Evolutionary conservation across 306 rosid genomes (phyloP), one percentile per base, ranked within the genome.

Genomic region (Comarum palustre): DNA sequence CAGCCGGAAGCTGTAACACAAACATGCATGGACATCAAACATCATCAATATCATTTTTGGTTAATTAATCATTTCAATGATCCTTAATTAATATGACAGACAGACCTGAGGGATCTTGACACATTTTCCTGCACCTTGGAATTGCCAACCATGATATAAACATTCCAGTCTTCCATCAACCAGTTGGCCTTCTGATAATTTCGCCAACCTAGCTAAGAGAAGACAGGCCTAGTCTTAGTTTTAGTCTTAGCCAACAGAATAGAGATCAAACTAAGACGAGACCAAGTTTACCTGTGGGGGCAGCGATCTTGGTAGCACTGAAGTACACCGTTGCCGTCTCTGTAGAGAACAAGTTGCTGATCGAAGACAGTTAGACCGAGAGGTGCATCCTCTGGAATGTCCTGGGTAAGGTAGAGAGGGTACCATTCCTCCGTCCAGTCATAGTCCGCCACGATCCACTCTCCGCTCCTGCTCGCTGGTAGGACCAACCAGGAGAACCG

Each of bases 61-160:
- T 29, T 29, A 29, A 29, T 29, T 29, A 29, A 29, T 29, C 31
- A 29, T 29, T 29, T 29, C 31, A 29, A 29, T 39, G 54, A 22
- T 61, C 41, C 25, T 59, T 36, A 10, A 68, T 22, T 32, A 74
- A 17, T 63, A 13, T 45, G 39, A 32, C 36, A 29, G 15, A 77
- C 84, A 48, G 29, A 89, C 99, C 99, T 94, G 99, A 70, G 97
- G 99, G 71, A 94, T 94, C 90, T 87, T 94, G 27, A 91, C 97
- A 74, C 97, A 91, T 83, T 89, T 89, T 0, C 99, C 99, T n/a
- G 82, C 87, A 5, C 97, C 98, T 74, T 91, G 93, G 45, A 87
- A 94, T 82, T 94, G 99, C 97, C 99, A 94, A 66, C 99, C 99
- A 74, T 94, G 99, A 77, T 94, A 91, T 4, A 94, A 83, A 73